Base-by-base conservation (phyloP, 176 grass and related monocot species). In the Bonia amplexicaulis region DNA sequence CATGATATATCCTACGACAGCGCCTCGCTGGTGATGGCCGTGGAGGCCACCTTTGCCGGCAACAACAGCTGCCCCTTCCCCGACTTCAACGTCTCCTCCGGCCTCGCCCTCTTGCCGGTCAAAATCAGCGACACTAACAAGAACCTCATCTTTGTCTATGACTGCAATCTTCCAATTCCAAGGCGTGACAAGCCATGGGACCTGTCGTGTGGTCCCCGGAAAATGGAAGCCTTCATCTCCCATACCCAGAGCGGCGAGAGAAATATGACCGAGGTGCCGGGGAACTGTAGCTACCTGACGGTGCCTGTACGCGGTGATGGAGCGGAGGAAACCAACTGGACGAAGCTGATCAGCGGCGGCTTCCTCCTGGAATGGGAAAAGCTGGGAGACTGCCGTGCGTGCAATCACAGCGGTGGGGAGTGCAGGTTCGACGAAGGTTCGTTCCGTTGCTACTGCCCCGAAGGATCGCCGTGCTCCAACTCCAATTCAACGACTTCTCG, bases 391-490 rank as follows among this genome's bases (percentile, higher is more conserved):
- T 94, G 94, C 66, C 15, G 6, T 0, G 16, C 0, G 20, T 93
- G 91, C 78, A 73, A 0, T 14, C 10, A 3, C 0, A 29, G 71
- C 16, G 83, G 83, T 0, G 89, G 94, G 7, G 76, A 71, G 87
- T 97, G 94, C 82, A 77, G 89, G 16, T 86, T 89, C 35, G 23
- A 12, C 3, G 10, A 51, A 0, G 2, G 19, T 8, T 15, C 58
- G 3, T 90, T 97, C 33, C n/a, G 41, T 19, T 93, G 91, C 85
- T 0, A 86, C 68, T 93, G 90, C 80, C 13, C n/a, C 9, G 35
- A 37, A 37, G 35, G 35, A 37, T 46, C 7, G 44, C 82, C 12
- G 11, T 84, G 82, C 45, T 19, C 3, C 41, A 42, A 9, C 46
- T 7, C 35, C 33, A 35, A 3, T 35, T 35, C 33, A 37, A 37